phyloP scores from a whole-genome alignment of 2,329 filamentous ascomycete genomes.

The Purpureocillium takamizusanense region DNA sequence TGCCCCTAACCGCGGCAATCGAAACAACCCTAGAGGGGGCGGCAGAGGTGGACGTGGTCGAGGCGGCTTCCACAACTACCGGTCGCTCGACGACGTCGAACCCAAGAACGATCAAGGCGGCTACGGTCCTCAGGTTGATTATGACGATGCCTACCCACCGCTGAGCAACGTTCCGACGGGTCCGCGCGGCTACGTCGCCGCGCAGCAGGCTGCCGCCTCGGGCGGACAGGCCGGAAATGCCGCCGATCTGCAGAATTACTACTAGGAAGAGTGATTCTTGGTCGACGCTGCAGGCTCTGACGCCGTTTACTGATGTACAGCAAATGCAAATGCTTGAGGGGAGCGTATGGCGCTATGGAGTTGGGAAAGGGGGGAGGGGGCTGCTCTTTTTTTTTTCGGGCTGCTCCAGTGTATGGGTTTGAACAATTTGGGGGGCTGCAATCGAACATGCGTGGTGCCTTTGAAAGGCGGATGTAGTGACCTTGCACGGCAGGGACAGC shows the following conservation, averaged over 20 bases:
- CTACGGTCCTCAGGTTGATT: conserved; percentile 33
- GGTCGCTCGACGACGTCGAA: conserved; percentile 59
- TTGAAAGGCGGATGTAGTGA: too few relatives aligned
- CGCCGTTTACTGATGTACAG: background rate
- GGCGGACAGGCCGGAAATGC: conserved; percentile 15
- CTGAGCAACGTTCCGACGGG: conserved; percentile 13
- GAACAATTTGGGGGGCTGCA: too few relatives aligned
- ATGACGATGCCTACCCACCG: conserved; percentile 31
- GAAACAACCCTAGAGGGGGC: conserved; percentile 31
- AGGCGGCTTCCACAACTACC: conserved; percentile 46
- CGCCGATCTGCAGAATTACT: conserved; percentile 31
- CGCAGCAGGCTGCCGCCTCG: conserved; percentile 5
- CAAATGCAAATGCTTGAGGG: too few relatives aligned
- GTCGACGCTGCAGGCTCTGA: too few relatives aligned
- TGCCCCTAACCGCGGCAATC: conserved; percentile 25
- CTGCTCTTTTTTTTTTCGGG: too few relatives aligned
- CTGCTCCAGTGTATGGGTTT: too few relatives aligned
- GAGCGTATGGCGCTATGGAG: too few relatives aligned
- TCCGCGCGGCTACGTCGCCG: conserved; percentile 9
- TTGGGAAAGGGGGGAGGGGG: too few relatives aligned
- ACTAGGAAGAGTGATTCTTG: conserved; percentile 15
- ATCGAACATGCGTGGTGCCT: too few relatives aligned
- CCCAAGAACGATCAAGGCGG: conserved; percentile 35
- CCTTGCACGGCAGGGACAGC: too few relatives aligned
- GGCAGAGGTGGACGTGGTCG: conserved; percentile 35